Conservation (phyloP, 2,329 filamentous ascomycete species). For the Pseudocercospora crystallina region DNA sequence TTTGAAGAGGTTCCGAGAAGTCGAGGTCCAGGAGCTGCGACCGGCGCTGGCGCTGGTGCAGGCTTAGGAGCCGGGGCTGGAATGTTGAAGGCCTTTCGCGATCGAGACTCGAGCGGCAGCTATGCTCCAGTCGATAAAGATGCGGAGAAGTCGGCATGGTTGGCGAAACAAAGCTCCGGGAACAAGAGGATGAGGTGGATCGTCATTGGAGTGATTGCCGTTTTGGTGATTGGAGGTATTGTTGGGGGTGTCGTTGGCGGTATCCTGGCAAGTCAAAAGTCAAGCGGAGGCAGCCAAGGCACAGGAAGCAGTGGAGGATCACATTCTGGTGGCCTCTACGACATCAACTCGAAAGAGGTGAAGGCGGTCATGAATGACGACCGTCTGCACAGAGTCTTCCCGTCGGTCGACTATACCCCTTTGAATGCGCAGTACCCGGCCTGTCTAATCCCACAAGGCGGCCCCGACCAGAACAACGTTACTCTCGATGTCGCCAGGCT, state of each 20-base stretch:
- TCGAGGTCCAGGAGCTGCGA: conserved; percentile 15
- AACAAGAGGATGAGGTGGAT: conserved; percentile 70
- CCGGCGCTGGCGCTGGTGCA: conserved; percentile 43
- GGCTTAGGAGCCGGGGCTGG: conserved; percentile 37
- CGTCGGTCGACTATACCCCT: conserved; percentile 92
- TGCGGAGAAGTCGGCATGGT: conserved; percentile 66
- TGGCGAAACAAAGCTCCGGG: conserved; percentile 58
- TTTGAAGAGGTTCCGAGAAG: conserved; percentile 53
- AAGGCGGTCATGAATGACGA: conserved; percentile 76
- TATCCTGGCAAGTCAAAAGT: conserved; percentile 55
- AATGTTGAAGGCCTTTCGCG: conserved; percentile 36
- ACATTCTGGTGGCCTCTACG: conserved; percentile 58
- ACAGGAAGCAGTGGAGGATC: conserved; percentile 9
- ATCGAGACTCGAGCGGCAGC: conserved; percentile 38
- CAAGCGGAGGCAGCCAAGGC: conserved; percentile 4
- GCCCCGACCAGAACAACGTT: conserved; percentile 89
- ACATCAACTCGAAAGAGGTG: conserved; percentile 72
- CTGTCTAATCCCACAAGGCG: conserved; percentile 63
- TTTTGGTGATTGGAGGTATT: conserved; percentile 69
- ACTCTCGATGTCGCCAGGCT: conserved; percentile 88
- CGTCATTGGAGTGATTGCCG: conserved; percentile 61
- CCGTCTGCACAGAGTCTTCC: conserved; percentile 87
- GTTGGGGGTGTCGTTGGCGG: conserved; percentile 74
- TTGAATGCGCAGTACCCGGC: conserved; percentile 87
- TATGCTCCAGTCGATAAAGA: conserved; percentile 58